These are phyloP conservation scores for Rutstroemia sp. DNA, from an alignment of 2,329 filamentous ascomycete genomes.

Conservation along the genomic window DNA sequence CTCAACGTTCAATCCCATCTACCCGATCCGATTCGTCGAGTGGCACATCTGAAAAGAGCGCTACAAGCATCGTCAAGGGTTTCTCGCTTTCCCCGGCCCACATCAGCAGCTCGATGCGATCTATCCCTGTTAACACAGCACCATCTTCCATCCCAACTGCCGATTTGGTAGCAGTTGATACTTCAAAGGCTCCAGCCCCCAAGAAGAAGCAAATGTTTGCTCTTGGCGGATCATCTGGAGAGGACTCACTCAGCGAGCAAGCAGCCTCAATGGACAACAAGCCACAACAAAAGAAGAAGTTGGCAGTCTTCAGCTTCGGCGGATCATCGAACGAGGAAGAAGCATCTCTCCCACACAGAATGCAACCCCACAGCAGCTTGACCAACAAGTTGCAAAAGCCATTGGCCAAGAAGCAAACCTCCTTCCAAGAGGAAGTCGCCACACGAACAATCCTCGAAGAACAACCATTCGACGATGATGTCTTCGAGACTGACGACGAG, in stretches of 20 bases:
- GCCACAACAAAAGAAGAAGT: constrained; percentile 41
- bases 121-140: constrained; percentile 25
- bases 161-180: constrained; percentile 40
- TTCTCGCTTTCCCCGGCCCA: constrained; percentile 82
- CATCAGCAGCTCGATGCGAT: constrained; percentile 61
- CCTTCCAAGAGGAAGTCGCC: constrained; percentile 70
- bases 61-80: constrained; percentile 68
- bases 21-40: constrained; percentile 35
- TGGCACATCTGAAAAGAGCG: constrained; percentile 28
- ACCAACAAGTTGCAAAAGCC: constrained; percentile 43
- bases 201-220: constrained; percentile 50
- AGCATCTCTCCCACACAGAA: constrained; percentile 54
- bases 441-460: constrained; percentile 57
- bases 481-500: constrained; percentile 56
- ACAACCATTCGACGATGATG: constrained; percentile 45
- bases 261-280: constrained; percentile 23
- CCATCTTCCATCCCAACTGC: constrained; percentile 41
- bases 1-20: constrained; percentile 23
- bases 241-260: constrained; percentile 30
- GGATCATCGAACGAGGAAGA: constrained; percentile 79
- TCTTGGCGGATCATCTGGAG: constrained; percentile 32
- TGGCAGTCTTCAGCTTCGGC: constrained; percentile 63
- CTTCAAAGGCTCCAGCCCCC: constrained; percentile 57
- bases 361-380: constrained; percentile 44
- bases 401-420: constrained; percentile 63